Evolutionary conservation across 169 alveolate genomes (phyloP).

Genomic region (Eimeria necatrix): DNA sequence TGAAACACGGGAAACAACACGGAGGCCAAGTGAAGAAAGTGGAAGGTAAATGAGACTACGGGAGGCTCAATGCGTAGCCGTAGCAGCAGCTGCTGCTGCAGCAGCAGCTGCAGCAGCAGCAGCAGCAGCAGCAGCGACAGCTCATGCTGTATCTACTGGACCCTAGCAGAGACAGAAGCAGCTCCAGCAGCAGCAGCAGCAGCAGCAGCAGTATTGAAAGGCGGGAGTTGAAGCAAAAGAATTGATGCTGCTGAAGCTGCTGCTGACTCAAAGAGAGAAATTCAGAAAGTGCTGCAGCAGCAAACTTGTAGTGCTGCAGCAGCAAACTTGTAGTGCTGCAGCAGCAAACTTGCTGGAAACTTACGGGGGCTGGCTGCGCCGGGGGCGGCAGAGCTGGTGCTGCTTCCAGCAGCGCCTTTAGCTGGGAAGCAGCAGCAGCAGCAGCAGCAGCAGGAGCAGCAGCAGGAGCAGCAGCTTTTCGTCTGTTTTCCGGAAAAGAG

Average conservation of each 20-base stretch:
- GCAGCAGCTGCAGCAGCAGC: neutral
- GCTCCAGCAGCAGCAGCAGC: neutral
- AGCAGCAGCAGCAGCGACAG: too few relatives aligned
- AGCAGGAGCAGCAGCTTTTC: too few relatives aligned
- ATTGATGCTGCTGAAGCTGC: neutral
- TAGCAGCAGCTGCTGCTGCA: neutral
- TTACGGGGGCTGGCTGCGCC: neutral
- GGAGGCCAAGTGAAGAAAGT: neutral
- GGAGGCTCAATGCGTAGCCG: too few relatives aligned
- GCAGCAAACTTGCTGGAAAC: neutral
- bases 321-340: too few relatives aligned
- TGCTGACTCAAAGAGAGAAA: too few relatives aligned
- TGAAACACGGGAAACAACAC: neutral
- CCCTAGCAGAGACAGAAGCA: neutral
- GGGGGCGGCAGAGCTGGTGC: slow-evolving; percentile 30
- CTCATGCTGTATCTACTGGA: neutral
- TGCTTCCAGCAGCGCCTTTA: neutral
- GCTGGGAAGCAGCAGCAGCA: neutral
- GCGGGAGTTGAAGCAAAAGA: neutral
- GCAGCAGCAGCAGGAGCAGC: too few relatives aligned
- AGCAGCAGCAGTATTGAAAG: neutral
- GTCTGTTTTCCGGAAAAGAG: too few relatives aligned
- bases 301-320: too few relatives aligned
- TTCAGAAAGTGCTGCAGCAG: too few relatives aligned
- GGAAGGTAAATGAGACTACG: neutral